Percentiles rank a stretch among this genome's conserved stretches.
phyloP scores from a whole-genome alignment of 768 basidiomycete species.

The Leccinum boreale region DNA sequence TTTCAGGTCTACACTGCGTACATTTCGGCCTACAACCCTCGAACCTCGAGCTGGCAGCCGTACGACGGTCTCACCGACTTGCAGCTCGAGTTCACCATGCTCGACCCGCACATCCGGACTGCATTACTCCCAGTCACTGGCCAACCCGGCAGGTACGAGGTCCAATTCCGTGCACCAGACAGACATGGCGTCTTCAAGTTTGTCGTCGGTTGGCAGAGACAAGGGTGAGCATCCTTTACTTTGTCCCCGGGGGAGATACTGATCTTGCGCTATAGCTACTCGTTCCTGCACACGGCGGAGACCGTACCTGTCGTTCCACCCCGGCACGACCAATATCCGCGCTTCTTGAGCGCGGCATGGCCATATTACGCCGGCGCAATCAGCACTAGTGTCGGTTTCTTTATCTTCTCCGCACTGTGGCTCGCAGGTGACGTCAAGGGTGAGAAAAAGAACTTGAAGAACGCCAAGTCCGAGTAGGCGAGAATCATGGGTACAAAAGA shows the following conservation, averaged over 20 bases:
- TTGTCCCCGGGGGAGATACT: not conserved
- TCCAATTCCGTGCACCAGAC: slow-evolving; percentile 89
- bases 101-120: slow-evolving; percentile 93
- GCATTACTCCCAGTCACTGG: slow-evolving; percentile 58
- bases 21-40: slow-evolving; percentile 65
- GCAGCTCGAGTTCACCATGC: slow-evolving; percentile 97
- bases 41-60: slow-evolving; percentile 61
- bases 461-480: slow-evolving; percentile 27
- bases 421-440: slow-evolving; percentile 77
- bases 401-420: slow-evolving; percentile 87
- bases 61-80: slow-evolving; percentile 72
- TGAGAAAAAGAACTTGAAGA: slow-evolving; percentile 47
- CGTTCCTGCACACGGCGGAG: slow-evolving; percentile 68
- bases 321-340: slow-evolving; percentile 90
- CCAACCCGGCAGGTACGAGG: slow-evolving; percentile 65
- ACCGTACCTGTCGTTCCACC: slow-evolving; percentile 90
- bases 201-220: slow-evolving; percentile 84
- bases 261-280: slow-evolving; percentile 45
- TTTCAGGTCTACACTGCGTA: slow-evolving; percentile 68
- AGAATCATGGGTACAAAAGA: not conserved
- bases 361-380: slow-evolving; percentile 93
- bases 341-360: slow-evolving; percentile 94
- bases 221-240: slow-evolving; percentile 54
- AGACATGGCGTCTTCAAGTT: slow-evolving; percentile 99
- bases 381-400: slow-evolving; percentile 81